Conservation (phyloP, 768 basidiomycete genomes). For the Lactarius deliciosus region DNA sequence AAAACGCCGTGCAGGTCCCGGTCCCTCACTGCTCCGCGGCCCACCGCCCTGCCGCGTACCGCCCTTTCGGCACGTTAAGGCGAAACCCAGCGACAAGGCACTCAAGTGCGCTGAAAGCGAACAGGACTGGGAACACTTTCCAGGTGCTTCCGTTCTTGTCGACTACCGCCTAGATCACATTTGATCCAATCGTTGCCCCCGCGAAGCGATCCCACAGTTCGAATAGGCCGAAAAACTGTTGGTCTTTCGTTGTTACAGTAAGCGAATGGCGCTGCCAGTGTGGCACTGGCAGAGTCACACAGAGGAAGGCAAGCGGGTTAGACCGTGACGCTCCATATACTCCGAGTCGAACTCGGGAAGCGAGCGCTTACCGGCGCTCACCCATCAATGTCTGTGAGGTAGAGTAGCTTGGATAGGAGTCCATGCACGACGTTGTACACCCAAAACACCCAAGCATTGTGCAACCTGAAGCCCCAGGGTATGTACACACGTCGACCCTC, state of each 20-base stretch:
- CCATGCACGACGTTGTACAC: constrained; percentile 79
- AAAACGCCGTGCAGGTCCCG: neutral
- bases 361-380: constrained; percentile 80
- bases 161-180: constrained; percentile 82
- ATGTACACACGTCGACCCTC: neutral
- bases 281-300: too few relatives aligned
- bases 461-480: constrained; percentile 42
- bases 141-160: constrained; percentile 69
- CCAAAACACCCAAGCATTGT: constrained; percentile 89
- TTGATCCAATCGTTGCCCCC: constrained; percentile 82
- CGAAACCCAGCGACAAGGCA: constrained; percentile 78
- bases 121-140: constrained; percentile 67
- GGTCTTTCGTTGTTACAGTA: neutral
- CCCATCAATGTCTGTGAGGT: constrained; percentile 85
- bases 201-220: constrained; percentile 44
- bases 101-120: constrained; percentile 63
- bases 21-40: constrained; percentile 33
- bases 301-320: too few relatives aligned
- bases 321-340: constrained; percentile 52
- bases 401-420: constrained; percentile 82
- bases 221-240: constrained; percentile 73
- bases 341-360: constrained; percentile 73
- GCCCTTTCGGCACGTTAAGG: constrained; percentile 41
- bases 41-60: constrained; percentile 42
- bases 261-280: neutral